Percentiles rank a stretch among this genome's conserved stretches.
phyloP scores from a whole-genome alignment of 23 red algal genomes.

The Gracilaria gracilis region DNA sequence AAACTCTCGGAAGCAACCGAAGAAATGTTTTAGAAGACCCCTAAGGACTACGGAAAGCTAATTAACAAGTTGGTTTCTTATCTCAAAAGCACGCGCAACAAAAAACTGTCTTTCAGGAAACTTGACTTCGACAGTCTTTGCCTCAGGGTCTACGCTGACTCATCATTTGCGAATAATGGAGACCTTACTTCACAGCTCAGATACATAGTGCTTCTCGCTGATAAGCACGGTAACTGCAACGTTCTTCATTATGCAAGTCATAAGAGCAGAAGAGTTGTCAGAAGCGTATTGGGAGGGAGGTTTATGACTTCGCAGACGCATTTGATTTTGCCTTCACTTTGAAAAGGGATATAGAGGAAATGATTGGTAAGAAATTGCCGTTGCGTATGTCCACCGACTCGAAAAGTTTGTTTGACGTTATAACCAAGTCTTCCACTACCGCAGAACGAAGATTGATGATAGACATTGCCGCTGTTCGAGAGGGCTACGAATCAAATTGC shows the following conservation, averaged over 20 bases:
- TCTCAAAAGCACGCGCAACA: not conserved
- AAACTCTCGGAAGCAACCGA: not conserved
- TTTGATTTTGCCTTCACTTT: not conserved
- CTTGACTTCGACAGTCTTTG: not conserved
- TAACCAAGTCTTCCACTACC: not conserved
- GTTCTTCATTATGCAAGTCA: not conserved
- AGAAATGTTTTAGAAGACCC: not conserved
- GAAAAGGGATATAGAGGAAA: not conserved
- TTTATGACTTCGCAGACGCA: constrained; percentile 17
- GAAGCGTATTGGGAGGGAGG: constrained; percentile 11
- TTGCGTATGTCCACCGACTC: not conserved
- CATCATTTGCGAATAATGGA: not conserved
- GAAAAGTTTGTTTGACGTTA: not conserved
- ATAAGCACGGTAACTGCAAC: constrained; percentile 1
- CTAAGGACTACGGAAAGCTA: not conserved
- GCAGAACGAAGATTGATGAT: not conserved
- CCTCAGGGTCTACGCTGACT: not conserved
- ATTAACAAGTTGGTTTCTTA: not conserved
- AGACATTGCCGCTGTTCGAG: not conserved
- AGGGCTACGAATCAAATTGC: not conserved
- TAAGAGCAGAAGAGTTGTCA: not conserved
- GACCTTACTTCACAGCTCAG: not conserved
- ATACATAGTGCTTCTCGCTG: not conserved
- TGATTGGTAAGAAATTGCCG: not conserved
- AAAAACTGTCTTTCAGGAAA: not conserved